Percentiles rank a stretch among this genome's conserved stretches.
These are phyloP conservation scores for Boehmeria nivea DNA, from an alignment of 306 rosid species.

Conservation along the genomic window DNA sequence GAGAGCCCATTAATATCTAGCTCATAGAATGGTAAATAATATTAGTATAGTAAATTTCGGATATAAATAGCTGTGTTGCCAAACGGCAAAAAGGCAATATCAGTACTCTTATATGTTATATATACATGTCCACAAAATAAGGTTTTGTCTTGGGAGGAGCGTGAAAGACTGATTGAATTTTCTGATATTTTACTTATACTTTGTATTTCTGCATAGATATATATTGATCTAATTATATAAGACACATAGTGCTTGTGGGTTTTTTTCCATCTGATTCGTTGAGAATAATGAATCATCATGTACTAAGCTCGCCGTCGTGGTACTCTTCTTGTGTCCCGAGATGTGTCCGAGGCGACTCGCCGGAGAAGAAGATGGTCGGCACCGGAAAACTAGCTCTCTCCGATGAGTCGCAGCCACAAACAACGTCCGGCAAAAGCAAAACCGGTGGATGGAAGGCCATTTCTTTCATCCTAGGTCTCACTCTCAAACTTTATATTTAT, in stretches of 20 bases:
- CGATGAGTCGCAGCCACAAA: background rate
- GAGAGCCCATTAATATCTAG: too few relatives aligned
- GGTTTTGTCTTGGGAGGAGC: background rate
- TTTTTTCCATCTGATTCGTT: too few relatives aligned
- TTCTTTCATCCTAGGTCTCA: conserved; percentile 73
- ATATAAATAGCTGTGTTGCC: too few relatives aligned
- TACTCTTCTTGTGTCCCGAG: background rate
- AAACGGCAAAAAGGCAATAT: too few relatives aligned
- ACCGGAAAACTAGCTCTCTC: too few relatives aligned
- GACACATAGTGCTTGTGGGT: too few relatives aligned
- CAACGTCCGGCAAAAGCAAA: conserved; percentile 1
- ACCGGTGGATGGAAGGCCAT: conserved; percentile 89
- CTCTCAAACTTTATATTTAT: too few relatives aligned
- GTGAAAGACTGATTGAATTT: background rate
- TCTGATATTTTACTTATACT: background rate
- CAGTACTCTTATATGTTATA: background rate
- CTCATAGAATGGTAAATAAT: too few relatives aligned
- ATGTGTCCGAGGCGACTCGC: background rate
- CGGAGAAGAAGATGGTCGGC: background rate
- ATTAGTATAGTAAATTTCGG: too few relatives aligned
- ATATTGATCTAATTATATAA: too few relatives aligned
- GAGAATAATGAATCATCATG: background rate
- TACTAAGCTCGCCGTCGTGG: background rate
- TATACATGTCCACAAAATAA: too few relatives aligned
- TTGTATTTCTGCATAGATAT: too few relatives aligned